Base-by-base conservation (phyloP, 345 rosid genomes). In the Eucalyptus tenuipes region DNA sequence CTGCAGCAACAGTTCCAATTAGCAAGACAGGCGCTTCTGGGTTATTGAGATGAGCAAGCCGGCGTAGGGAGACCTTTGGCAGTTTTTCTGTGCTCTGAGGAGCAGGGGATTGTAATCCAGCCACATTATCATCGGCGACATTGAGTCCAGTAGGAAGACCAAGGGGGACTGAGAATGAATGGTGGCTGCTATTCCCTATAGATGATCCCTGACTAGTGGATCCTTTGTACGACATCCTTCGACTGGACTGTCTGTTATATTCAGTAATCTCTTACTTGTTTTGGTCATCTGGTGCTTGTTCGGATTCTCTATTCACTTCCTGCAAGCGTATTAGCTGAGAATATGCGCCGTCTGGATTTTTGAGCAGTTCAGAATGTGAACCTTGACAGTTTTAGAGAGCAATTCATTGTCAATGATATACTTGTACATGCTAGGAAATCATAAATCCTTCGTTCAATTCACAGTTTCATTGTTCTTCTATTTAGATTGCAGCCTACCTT, bases 21-120 rank as follows among this genome's bases (percentile, higher is more conserved):
- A 93, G 47, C 79, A 97, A 93, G 61, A 94, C 92, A n/a, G 96
- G 97, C 49, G 94, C 90, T 93, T 97, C 99, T 68, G 99, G 99
- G 93, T 94, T 96, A 92, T 97, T 97, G 49, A 95, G 96, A 71
- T 88, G 88, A 13, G 96, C 97, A 16, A 97, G 94, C 55, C 97
- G 94, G 20, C 91, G 86, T n/a, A 95, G 27, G 3, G 99, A 88
- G 49, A 94, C 95, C 50, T 91, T 31, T 66, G 91, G 87, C 53
- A 87, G 68, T 64, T 61, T 89, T 48, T 90, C 94, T 82, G 71
- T 57, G 42, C 40, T 20, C 7, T 22, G 27, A 49, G 68, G 86
- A 53, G 8, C 68, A 40, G 81, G 52, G 27, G 45, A 53, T 47
- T 86, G 53, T 16, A 86, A 85, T 13, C 57, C 87, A 14, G 22